Base-by-base conservation (phyloP, 805 yeast species). In the Hanseniaspora hatyaiensis region DNA sequence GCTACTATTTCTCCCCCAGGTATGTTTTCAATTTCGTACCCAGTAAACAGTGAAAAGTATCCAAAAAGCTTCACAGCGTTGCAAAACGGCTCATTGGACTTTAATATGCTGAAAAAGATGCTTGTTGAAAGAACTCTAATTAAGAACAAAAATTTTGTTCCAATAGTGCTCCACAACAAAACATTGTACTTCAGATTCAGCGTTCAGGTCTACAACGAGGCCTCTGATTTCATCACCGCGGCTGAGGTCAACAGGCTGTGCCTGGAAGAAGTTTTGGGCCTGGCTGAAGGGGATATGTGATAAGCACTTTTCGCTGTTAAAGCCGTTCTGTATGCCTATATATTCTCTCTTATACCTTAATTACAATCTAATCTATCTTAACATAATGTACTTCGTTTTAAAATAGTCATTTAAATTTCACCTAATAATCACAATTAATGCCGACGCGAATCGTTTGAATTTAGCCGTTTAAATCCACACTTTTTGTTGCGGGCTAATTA, bases 161-260 rank as follows among this genome's bases (percentile, higher is more conserved):
- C 77, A 6, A 52, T 70, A 29, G 57, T 55, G 1, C 52, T 60
- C 34, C 77, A 74, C 55, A 63, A 69, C 30, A 71, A 63, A 2
- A 53, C 53, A 24, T 36, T 69, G 26, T 72, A 64, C 61, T 62
- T 65, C 22, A 68, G 88, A 51, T 72, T 77, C 52, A 71, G 79
- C 48, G 77, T 78, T 23, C 81, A 77, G 55, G 61, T 77, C 6
- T 80, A 77, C 59, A 72, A 75, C 51, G 80, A 77, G 38, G 52
- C 72, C n/a, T 63, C 63, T 6, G 87, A 80, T 54, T 79, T 68
- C 57, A 63, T 65, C 24, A 59, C 62, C 40, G 80, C 75, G 3
- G 65, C 72, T 24, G 63, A 65, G 16, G 61, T 61, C 2, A 55
- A 76, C 24, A 54, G 62, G 20, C 55, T 62, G 15, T 62, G 58